Conservation (phyloP, 495 filamentous ascomycete species). For the Penicillium samsonianum region DNA sequence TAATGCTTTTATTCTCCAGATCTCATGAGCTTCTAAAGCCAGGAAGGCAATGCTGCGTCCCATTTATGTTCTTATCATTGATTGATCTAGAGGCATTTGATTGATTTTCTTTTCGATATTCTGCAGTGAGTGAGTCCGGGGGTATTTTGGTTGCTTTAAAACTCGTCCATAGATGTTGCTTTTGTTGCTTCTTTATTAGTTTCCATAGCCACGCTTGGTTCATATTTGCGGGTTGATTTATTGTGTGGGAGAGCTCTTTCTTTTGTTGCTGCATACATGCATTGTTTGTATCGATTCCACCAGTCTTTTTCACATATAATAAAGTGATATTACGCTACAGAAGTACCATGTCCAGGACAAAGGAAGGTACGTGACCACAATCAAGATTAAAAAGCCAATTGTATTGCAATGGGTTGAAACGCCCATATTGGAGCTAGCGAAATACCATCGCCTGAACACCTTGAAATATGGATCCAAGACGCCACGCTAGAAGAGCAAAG, state of each 20-base stretch:
- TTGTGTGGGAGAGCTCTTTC: neutral
- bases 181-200: neutral
- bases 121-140: neutral
- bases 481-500: conserved; percentile 19
- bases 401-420: neutral
- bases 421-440: neutral
- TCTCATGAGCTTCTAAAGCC: conserved; percentile 70
- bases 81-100: conserved; percentile 3
- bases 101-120: conserved; percentile 1
- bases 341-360: neutral
- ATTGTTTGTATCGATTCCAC: neutral
- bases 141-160: neutral
- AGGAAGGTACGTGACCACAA: neutral
- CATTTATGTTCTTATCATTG: neutral
- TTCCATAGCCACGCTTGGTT: conserved; percentile 2
- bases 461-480: conserved; percentile 17
- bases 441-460: neutral
- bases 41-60: neutral
- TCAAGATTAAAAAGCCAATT: neutral
- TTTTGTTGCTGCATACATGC: conserved; percentile 2
- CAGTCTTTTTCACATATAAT: neutral
- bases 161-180: conserved; percentile 1
- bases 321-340: neutral
- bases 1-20: conserved; percentile 41
- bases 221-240: neutral